Evolutionary conservation across 305 asterid species (phyloP), one percentile per base, ranked within the genome.

Genomic region (Ilex paraguariensis): DNA sequence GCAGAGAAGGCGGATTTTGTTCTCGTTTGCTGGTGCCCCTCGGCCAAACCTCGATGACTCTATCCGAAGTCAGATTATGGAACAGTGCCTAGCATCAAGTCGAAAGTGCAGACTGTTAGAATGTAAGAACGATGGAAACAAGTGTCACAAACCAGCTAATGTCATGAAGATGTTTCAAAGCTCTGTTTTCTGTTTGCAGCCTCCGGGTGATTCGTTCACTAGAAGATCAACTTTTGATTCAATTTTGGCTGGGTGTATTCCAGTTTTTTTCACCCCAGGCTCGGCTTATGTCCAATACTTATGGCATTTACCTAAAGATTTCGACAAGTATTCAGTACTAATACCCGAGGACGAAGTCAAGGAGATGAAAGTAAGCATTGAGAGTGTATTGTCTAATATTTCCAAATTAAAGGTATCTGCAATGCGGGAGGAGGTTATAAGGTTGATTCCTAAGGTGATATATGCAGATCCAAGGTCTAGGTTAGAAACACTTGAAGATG

Each of bases 151-250:
- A 13, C 97, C 97, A 0, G 76, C 56, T 9, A 68, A 85, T 45
- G 73, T 90, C 31, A 87, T 90, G 95, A 82, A 56, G 59, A 39
- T 84, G 72, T 85, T 92, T 42, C 85, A 88, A 60, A 74, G 56
- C 5, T 87, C 96, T 0, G 16, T 73, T 0, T 91, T 91, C 74
- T 88, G 98, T 67, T 56, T 91, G 62, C 97, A 92, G 69, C 98
- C 97, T 3, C 71, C 96, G 0, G 98, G 98, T 31, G 98, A 92
- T 72, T 90, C 98, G 0, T 87, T 78, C 66, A 92, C 96, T 0
- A 57, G 97, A 52, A 71, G 97, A 39, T 90, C 98, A 2, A 80
- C 94, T 1, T 92, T 90, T 13, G 98, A 92, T 46, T 66, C 97
- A 0, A 90, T 92, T 28, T 63, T 86, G 0, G 94, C 96, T 0